Evolutionary conservation across 345 rosid species (phyloP).

Genomic region (Eucalyptus sp.): DNA sequence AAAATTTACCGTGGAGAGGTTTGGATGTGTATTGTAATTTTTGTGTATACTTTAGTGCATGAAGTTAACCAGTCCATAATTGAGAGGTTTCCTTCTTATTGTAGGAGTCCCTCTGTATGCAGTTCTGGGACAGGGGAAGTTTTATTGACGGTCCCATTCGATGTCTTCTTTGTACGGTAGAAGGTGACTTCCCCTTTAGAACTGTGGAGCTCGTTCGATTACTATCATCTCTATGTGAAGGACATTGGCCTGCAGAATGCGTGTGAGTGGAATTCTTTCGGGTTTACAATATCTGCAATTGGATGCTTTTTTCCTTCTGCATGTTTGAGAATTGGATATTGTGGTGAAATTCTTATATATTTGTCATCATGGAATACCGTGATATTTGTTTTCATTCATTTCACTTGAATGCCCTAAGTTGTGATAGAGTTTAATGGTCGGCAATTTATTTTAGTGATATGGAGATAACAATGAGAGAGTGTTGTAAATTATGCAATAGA

Average conservation of each 20-base stretch:
- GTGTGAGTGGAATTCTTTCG: slow-evolving; percentile 43
- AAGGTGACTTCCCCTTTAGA: slow-evolving; percentile 85
- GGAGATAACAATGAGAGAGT: not conserved
- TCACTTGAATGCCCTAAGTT: not conserved
- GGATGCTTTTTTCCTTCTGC: not conserved
- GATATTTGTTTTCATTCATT: not conserved
- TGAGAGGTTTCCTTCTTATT: not conserved
- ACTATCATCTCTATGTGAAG: slow-evolving; percentile 83
- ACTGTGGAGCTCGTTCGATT: slow-evolving; percentile 60
- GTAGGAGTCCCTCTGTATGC: slow-evolving; percentile 93
- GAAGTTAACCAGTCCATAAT: not conserved
- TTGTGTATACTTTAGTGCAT: not conserved
- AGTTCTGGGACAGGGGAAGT: slow-evolving; percentile 94
- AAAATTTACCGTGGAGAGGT: slow-evolving; percentile 89
- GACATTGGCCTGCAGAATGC: slow-evolving; percentile 96
- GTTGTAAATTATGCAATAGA: not conserved
- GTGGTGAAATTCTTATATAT: not conserved
- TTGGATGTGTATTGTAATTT: slow-evolving; percentile 5
- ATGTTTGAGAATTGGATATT: not conserved
- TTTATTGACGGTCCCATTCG: slow-evolving; percentile 92
- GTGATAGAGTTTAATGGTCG: not conserved
- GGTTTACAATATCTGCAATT: not conserved
- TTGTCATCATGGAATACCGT: not conserved
- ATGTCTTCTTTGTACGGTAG: slow-evolving; percentile 82
- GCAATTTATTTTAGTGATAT: not conserved